Evolutionary conservation across 345 rosid genomes (phyloP), one percentile per base, ranked within the genome.

Genomic region (Corymbia maculata): DNA sequence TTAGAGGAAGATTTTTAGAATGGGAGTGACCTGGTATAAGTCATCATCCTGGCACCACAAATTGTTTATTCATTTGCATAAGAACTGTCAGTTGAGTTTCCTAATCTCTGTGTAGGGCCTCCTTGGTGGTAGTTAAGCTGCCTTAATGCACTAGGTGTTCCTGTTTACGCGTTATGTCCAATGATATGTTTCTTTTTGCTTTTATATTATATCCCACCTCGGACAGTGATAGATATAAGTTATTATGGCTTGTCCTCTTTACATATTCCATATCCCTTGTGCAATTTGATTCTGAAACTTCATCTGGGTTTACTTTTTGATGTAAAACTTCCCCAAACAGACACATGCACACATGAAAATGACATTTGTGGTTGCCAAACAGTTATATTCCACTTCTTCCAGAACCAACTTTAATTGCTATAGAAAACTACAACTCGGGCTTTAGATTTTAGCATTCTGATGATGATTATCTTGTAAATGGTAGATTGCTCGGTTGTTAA

Each of bases 401-500:
- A 30, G 59, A 51, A 15, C 44, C 64, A 55, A 32, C 49, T 30
- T 85, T 85, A 85, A 85, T 53, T 53, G 49, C 57, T 47, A 55
- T 53, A 17, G 87, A 53, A 86, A 52, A 53, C 64, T 64, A n/a
- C 26, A 87, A 75, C 55, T 49, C 21, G 70, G 84, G 85, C 88
- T 87, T 14, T 75, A 22, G 85, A 15, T 9, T 51, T 51, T 87
- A 52, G 30, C 79, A 68, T 19, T 68, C 30, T 42, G 84, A 52
- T n/a, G 89, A 30, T 51, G 50, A 61, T 50, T 26, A 30, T 51
- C 26, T n/a, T 19, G 22, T 42, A 66, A 80, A 79, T 90, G 42
- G 49, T 89, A 97, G 97, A 90, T 96, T 53, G 98, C 99, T 52
- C 91, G 98, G 36, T 93, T 95, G 95, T 93, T 96, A 87, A 96